Percentiles rank a stretch among this genome's conserved stretches.
phyloP scores from a whole-genome alignment of 2,329 filamentous ascomycete genomes.

The Phaeosphaeriaceae sp. region DNA sequence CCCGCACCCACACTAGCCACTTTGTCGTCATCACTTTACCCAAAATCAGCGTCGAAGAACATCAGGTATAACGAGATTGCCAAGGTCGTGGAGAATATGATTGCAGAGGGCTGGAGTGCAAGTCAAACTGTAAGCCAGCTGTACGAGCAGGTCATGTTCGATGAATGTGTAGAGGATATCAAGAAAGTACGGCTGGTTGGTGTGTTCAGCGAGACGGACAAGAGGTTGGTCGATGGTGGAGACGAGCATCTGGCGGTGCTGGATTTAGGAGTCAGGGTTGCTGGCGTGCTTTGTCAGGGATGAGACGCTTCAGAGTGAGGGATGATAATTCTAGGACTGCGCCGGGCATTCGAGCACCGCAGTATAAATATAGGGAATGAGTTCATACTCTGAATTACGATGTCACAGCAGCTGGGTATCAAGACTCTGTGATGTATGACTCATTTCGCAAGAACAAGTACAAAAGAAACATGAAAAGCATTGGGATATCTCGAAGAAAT shows the following conservation, averaged over 20 bases:
- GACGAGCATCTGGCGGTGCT: conserved; percentile 94
- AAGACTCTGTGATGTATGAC: no score
- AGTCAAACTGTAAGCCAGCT: conserved; percentile 85
- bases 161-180: conserved; percentile 81
- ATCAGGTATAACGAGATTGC: conserved; percentile 75
- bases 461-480: conserved; percentile 1
- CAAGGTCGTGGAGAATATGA: conserved; percentile 84
- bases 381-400: background rate
- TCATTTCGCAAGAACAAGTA: background rate
- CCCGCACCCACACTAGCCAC: conserved; percentile 75
- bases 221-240: conserved; percentile 90
- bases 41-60: conserved; percentile 56
- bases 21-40: conserved; percentile 79
- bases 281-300: conserved; percentile 67
- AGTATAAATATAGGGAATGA: background rate
- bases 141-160: conserved; percentile 82
- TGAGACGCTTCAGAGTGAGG: background rate
- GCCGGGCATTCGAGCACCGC: background rate
- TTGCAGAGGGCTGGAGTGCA: conserved; percentile 97
- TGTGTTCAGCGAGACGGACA: conserved; percentile 93
- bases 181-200: conserved; percentile 92
- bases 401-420: no score
- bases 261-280: conserved; percentile 83
- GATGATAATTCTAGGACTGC: background rate
- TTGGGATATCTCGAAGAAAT: conserved; percentile 11